phyloP scores from a whole-genome alignment of 78 protist species.

The Tieghemostelium lacteum region DNA sequence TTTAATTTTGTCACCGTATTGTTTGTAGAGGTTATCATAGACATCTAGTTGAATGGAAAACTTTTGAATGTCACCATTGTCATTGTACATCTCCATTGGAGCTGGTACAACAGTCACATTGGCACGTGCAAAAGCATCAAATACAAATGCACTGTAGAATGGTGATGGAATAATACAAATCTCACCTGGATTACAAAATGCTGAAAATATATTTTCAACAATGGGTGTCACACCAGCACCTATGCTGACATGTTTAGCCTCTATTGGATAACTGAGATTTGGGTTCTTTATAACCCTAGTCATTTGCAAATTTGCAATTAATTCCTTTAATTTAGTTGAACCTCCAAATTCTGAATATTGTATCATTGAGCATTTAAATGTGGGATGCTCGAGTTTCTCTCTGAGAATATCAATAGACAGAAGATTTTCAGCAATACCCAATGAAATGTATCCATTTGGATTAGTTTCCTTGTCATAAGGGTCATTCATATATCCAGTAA shows the following conservation, averaged over 20 bases:
- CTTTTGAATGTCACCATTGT: neutral
- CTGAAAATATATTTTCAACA: slow-evolving; percentile 22
- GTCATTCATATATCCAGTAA: slow-evolving; percentile 4
- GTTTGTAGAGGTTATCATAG: slow-evolving; percentile 2
- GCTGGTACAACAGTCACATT: slow-evolving; percentile 20
- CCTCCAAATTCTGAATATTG: slow-evolving; percentile 51
- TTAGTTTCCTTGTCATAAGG: neutral
- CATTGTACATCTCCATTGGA: neutral
- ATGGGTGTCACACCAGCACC: slow-evolving; percentile 37
- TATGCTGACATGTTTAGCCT: slow-evolving; percentile 2
- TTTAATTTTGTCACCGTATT: neutral
- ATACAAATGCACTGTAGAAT: slow-evolving; percentile 44
- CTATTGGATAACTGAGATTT: neutral
- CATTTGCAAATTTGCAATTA: slow-evolving; percentile 8
- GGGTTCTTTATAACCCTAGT: neutral
- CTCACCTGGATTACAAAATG: slow-evolving; percentile 26
- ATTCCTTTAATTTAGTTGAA: neutral
- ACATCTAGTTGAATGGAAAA: neutral
- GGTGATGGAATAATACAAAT: slow-evolving; percentile 58
- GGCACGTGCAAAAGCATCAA: slow-evolving; percentile 18
- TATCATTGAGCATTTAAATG: neutral
- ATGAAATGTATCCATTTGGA: slow-evolving; percentile 50
- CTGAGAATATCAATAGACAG: slow-evolving; percentile 19
- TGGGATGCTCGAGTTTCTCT: slow-evolving; percentile 39
- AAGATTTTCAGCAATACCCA: slow-evolving; percentile 61